Conservation (phyloP, 164 flowering plant species). For the Chloranthus sessilifolius region DNA sequence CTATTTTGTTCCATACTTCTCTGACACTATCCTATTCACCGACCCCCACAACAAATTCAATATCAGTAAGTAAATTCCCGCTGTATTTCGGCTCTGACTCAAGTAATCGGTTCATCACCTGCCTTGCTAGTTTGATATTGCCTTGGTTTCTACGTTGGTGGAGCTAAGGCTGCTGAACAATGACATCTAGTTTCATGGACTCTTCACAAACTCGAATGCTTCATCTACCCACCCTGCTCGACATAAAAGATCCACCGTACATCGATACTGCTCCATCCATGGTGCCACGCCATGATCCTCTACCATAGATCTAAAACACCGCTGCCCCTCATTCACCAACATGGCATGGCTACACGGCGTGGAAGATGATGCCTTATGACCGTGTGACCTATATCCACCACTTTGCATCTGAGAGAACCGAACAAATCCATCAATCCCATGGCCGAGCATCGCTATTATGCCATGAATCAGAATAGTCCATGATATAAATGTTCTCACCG, state of each 20-base stretch:
- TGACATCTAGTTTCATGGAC: conserved; percentile 21
- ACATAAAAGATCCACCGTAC: conserved; percentile 40
- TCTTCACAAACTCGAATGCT: conserved; percentile 26
- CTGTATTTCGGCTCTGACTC: conserved; percentile 17
- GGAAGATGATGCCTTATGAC: conserved; percentile 21
- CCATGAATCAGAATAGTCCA: conserved; percentile 38
- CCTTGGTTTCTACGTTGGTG: conserved; percentile 26
- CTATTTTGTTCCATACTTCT: conserved; percentile 26
- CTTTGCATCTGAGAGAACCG: conserved; percentile 38
- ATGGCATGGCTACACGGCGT: conserved; percentile 43
- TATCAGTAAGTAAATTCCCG: conserved; percentile 21
- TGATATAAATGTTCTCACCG: conserved; percentile 25
- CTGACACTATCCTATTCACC: conserved; percentile 26
- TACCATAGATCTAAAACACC: conserved; percentile 28
- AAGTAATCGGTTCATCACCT: conserved; percentile 13
- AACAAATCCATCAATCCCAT: conserved; percentile 24
- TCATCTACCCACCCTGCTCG: conserved; percentile 28
- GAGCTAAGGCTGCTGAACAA: conserved; percentile 25
- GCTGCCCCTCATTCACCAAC: conserved; percentile 32
- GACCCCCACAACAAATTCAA: conserved; percentile 23
- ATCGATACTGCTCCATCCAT: conserved; percentile 34
- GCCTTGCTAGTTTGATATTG: conserved; percentile 10
- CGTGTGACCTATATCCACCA: conserved; percentile 31
- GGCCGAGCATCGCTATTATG: conserved; percentile 35
- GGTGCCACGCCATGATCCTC: conserved; percentile 25